A percentile compares a stretch with the other conserved stretches of the same genome.
These are phyloP conservation scores for Ceratobasidium theobromae DNA, from an alignment of 1,284 basidiomycete species.

Conservation along the genomic window DNA sequence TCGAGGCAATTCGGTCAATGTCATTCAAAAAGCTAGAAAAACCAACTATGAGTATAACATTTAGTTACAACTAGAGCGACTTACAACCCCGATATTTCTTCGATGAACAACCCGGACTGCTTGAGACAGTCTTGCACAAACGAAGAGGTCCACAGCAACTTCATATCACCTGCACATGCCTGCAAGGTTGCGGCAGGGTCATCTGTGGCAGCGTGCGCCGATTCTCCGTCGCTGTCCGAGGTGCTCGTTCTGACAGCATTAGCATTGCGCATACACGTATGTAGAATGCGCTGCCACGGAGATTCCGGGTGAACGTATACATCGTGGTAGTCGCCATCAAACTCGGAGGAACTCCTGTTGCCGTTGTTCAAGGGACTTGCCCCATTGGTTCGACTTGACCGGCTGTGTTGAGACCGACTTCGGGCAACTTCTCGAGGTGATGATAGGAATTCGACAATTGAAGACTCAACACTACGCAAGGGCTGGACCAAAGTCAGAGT, in stretches of 20 bases:
- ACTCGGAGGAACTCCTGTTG: neutral
- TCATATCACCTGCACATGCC: slow-evolving; percentile 23
- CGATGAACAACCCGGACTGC: slow-evolving; percentile 14
- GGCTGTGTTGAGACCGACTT: neutral
- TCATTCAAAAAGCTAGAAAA: slow-evolving; percentile 10
- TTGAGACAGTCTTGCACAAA: slow-evolving; percentile 1
- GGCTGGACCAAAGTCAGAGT: neutral
- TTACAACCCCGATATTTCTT: slow-evolving; percentile 21
- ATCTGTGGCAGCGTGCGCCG: neutral
- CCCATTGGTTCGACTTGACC: neutral
- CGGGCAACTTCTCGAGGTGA: slow-evolving; percentile 6
- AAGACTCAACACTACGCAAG: slow-evolving; percentile 9
- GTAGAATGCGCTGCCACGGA: slow-evolving; percentile 3
- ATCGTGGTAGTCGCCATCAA: slow-evolving; percentile 10
- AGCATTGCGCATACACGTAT: slow-evolving; percentile 18
- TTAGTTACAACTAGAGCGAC: neutral
- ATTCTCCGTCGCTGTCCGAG: neutral
- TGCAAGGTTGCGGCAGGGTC: slow-evolving; percentile 1
- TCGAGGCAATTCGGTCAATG: slow-evolving; percentile 20
- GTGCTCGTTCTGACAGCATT: slow-evolving; percentile 6
- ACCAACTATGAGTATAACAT: neutral
- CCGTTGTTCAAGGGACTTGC: neutral
- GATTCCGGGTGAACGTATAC: slow-evolving; percentile 21
- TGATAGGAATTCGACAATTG: slow-evolving; percentile 21
- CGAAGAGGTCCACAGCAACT: neutral